Base-by-base conservation (phyloP, 495 filamentous ascomycete species). In the Thozetella sp. region DNA sequence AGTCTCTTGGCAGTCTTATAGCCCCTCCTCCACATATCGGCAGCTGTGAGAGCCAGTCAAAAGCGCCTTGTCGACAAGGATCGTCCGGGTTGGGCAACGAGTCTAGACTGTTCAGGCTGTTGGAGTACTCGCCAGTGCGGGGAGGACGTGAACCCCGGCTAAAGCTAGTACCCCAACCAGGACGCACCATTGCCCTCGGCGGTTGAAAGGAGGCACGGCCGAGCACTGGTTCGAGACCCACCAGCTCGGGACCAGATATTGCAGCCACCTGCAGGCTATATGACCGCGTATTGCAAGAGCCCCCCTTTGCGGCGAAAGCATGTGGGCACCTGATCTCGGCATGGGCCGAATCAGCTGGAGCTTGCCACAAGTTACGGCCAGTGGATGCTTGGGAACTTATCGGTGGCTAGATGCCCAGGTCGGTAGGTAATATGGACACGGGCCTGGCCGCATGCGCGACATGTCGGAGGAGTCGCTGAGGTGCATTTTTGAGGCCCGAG, bases 31-130 rank as follows among this genome's bases (percentile, higher is more conserved):
- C 43, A 48, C 6, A 48, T 48, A 13, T 48, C 43, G 43, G 43
- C 43, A 48, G 10, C 43, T 48, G n/a, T 3, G n/a, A 48, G 20
- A 3, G 43, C n/a, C 43, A 11, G 20, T 4, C n/a, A n/a, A 13
- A 11, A 20, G 43, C 43, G n/a, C 10, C 43, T 19, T n/a, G 43
- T 4, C 4, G 43, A 10, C 43, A 48, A 20, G 43, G n/a, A 48
- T 19, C 43, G 6, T 15, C 43, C 6, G 4, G n/a, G 43, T 48
- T 20, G 10, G 9, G 12, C 43, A 10, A 4, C 43, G n/a, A 48
- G 43, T 48, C 43, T 48, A 48, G 43, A 48, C n/a, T 48, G 43
- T 48, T 48, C 43, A 48, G 43, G 43, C 43, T 48, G 43, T 48
- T 48, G 43, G 43, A 48, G 43, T 48, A 48, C n/a, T 3, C n/a